Evolutionary conservation across 257 asterid genomes (phyloP).

Genomic region (Fraxinus cuspidata): DNA sequence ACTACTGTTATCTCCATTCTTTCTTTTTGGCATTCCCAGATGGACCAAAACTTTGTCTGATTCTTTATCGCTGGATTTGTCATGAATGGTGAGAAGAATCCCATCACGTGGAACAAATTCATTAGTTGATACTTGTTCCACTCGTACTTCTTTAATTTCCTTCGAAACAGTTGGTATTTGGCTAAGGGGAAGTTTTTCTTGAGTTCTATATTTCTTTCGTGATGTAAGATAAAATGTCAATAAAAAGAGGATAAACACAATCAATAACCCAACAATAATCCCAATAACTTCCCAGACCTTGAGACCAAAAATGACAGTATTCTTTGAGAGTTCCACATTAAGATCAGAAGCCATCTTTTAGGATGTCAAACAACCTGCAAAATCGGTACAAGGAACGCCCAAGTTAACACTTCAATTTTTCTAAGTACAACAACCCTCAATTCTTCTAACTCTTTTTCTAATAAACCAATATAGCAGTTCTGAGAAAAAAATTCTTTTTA

Average conservation of each 20-base stretch:
- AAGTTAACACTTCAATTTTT: neutral
- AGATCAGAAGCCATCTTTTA: constrained; percentile 80
- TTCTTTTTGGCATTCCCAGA: constrained; percentile 60
- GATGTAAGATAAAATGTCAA: constrained; percentile 68
- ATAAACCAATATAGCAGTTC: neutral
- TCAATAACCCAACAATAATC: constrained; percentile 66
- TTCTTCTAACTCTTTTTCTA: neutral
- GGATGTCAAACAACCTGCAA: constrained; percentile 42
- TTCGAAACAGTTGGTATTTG: constrained; percentile 81
- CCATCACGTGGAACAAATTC: constrained; percentile 72
- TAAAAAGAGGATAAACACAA: constrained; percentile 65
- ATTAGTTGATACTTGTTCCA: constrained; percentile 69
- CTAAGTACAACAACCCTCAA: neutral
- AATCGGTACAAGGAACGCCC: constrained; percentile 23
- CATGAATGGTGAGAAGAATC: constrained; percentile 78
- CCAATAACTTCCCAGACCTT: constrained; percentile 94
- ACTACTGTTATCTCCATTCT: constrained; percentile 57
- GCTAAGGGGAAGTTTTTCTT: constrained; percentile 52
- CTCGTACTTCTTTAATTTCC: constrained; percentile 89
- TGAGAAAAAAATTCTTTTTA: neutral
- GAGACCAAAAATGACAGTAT: constrained; percentile 64
- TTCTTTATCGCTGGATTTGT: constrained; percentile 69
- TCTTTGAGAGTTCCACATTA: constrained; percentile 57
- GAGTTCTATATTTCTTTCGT: constrained; percentile 59
- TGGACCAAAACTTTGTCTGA: constrained; percentile 80